Percentiles rank a stretch among this genome's conserved stretches.
Conservation (phyloP, 2,329 filamentous ascomycete genomes). For the Fusarium solani-melongenae region DNA sequence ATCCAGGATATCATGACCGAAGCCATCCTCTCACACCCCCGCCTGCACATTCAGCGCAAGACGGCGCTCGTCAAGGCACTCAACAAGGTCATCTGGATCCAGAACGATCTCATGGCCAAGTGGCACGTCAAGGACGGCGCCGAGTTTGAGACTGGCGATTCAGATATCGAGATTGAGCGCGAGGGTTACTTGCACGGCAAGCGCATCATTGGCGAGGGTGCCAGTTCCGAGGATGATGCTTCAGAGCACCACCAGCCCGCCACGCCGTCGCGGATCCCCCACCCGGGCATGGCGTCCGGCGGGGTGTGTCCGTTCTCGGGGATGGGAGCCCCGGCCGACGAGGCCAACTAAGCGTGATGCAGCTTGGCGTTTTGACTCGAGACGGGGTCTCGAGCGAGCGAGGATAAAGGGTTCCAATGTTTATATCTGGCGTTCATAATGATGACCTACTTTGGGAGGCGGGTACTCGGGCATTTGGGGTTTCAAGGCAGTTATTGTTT, state of each 20-base stretch:
- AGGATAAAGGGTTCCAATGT: conserved; percentile 7
- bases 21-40: conserved; percentile 78
- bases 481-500: conserved; percentile 16
- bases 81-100: conserved; percentile 87
- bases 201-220: conserved; percentile 61
- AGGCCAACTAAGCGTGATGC: conserved; percentile 9
- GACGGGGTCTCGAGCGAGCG: not conserved
- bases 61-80: conserved; percentile 80
- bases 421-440: conserved; percentile 27
- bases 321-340: conserved; percentile 31
- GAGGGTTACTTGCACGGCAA: conserved; percentile 75
- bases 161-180: conserved; percentile 63
- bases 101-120: conserved; percentile 87
- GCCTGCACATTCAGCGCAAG: conserved; percentile 74
- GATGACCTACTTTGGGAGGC: conserved; percentile 19
- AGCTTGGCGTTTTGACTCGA: not conserved
- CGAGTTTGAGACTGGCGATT: conserved; percentile 62
- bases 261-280: conserved; percentile 23
- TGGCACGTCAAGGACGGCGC: conserved; percentile 80
- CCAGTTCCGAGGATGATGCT: conserved; percentile 34
- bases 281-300: conserved; percentile 27
- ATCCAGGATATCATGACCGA: conserved; percentile 83
- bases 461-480: conserved; percentile 14
- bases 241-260: conserved; percentile 27
- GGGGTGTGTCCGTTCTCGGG: conserved; percentile 44